Conservation (phyloP, 768 basidiomycete genomes). For the Agrocybe chaxingu region DNA sequence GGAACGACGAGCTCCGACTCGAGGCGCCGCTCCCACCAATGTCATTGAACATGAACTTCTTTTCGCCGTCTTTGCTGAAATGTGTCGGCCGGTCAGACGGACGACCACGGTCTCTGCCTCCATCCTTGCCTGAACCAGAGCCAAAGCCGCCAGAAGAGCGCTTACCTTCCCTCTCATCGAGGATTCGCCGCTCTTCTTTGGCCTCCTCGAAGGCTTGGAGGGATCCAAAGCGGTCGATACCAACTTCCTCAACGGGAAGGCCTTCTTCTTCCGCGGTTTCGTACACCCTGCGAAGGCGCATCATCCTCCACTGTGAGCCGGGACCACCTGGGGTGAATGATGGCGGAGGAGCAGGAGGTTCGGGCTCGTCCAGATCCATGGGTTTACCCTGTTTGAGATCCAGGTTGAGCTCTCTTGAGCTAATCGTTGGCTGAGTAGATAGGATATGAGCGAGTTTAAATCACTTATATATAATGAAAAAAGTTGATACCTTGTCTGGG, state of each 20-base stretch:
- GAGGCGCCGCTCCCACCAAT: conserved; percentile 59
- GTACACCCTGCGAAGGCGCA: conserved; percentile 86
- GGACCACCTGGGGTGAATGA: conserved; percentile 78
- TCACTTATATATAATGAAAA: not conserved
- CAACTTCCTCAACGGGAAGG: conserved; percentile 69
- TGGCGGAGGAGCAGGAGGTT: conserved; percentile 39
- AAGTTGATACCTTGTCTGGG: conserved; percentile 61
- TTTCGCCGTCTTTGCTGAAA: conserved; percentile 38
- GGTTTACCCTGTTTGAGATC: conserved; percentile 46
- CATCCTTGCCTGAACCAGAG: conserved; percentile 17
- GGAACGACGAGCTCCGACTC: conserved; percentile 84
- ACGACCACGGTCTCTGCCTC: conserved; percentile 31
- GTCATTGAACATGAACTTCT: conserved; percentile 69
- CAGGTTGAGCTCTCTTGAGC: conserved; percentile 60
- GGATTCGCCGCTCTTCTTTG: conserved; percentile 75
- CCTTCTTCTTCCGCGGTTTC: conserved; percentile 89
- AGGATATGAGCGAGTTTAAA: not conserved
- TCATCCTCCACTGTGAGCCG: conserved; percentile 97
- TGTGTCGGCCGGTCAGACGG: conserved; percentile 26
- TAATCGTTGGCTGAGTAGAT: conserved; percentile 52
- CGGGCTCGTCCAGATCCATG: conserved; percentile 35
- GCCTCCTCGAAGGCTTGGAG: conserved; percentile 88
- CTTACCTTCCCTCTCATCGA: conserved; percentile 77
- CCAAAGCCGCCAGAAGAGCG: conserved; percentile 32
- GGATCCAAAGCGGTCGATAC: conserved; percentile 83